Evolutionary conservation across 2,329 filamentous ascomycete genomes (phyloP), one percentile per base, ranked within the genome.

Genomic region (Pestalotiopsis sp.): DNA sequence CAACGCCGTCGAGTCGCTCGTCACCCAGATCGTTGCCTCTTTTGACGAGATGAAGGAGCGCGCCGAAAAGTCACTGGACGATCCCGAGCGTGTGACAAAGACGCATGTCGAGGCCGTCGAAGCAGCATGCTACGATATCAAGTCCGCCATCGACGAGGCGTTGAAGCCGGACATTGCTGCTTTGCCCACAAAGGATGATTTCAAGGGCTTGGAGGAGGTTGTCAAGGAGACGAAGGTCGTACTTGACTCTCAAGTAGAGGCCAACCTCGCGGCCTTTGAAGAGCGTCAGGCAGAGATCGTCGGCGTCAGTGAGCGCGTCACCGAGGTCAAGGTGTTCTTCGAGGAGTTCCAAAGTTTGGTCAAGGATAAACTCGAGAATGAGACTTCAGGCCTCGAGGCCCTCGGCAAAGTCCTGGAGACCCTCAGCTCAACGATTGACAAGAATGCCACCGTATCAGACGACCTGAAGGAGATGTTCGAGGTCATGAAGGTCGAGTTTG

Each of bases 241-340:
- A 71, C 81, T 91, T 20, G 87, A 91, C 41, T 82, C 85, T 2
- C 91, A 95, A 67, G 90, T 92, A 61, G 91, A 93, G 58, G 84
- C 92, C 27, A 94, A 91, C 17, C 90, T 90, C 1, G 93, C 93
- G 80, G 91, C 92, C 0, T 91, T 96, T 60, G 93, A 96, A 66
- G 92, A 95, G 69, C 92, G 94, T 31, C 94, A 95, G 76, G 88
- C 91, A 59, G 95, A 98, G 78, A 94, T 93, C 66, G 91, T 91
- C 25, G 91, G 90, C 14, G 88, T 97, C 27, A 87, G 92, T 14
- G 91, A 95, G 70, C 91, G 91, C 68, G 91, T 98, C 17, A 87
- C 88, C 1, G 93, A 94, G 74, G 90, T 97, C 76, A 95, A 93
- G 82, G 82, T 83, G 0, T 89, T 94, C 75, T 84, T 98, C 1